A percentile compares a stretch with the other conserved stretches of the same genome.
Evolutionary conservation across 176 grass and related monocot genomes (phyloP).

Genomic region (Musa schizocarpa): DNA sequence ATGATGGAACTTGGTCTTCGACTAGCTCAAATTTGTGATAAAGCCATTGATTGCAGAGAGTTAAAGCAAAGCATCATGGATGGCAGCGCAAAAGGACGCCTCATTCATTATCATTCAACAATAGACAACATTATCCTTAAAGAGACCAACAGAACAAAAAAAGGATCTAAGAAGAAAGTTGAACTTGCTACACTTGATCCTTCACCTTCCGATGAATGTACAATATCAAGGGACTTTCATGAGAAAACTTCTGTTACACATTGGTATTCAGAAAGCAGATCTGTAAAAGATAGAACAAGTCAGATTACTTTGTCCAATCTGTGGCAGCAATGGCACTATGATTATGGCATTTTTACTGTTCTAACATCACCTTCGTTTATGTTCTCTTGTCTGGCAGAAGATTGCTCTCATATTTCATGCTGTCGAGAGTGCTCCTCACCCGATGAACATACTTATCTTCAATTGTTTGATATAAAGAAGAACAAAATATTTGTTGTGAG

Average conservation of each 20-base stretch:
- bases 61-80: slow-evolving; percentile 58
- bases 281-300: neutral
- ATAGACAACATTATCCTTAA: slow-evolving; percentile 56
- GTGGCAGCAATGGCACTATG: slow-evolving; percentile 97
- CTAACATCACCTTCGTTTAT: slow-evolving; percentile 77
- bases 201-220: neutral
- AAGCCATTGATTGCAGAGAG: slow-evolving; percentile 36
- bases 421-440: slow-evolving; percentile 36
- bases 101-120: slow-evolving; percentile 79
- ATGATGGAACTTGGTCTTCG: slow-evolving; percentile 84
- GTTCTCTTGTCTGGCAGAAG: slow-evolving; percentile 18
- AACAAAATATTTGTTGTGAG: slow-evolving; percentile 52
- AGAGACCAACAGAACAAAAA: slow-evolving; percentile 25
- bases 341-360: slow-evolving; percentile 76
- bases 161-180: slow-evolving; percentile 2
- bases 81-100: slow-evolving; percentile 66
- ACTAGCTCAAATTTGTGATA: slow-evolving; percentile 63
- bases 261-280: neutral
- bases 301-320: slow-evolving; percentile 27
- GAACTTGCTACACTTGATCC: neutral
- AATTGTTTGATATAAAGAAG: slow-evolving; percentile 43
- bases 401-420: slow-evolving; percentile 13
- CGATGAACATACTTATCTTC: slow-evolving; percentile 49
- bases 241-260: slow-evolving; percentile 1
- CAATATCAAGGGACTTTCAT: neutral